Percentiles rank a stretch among this genome's conserved stretches.
phyloP scores from a whole-genome alignment of 2,329 filamentous ascomycete species.

The Ceratocystis albifundus region DNA sequence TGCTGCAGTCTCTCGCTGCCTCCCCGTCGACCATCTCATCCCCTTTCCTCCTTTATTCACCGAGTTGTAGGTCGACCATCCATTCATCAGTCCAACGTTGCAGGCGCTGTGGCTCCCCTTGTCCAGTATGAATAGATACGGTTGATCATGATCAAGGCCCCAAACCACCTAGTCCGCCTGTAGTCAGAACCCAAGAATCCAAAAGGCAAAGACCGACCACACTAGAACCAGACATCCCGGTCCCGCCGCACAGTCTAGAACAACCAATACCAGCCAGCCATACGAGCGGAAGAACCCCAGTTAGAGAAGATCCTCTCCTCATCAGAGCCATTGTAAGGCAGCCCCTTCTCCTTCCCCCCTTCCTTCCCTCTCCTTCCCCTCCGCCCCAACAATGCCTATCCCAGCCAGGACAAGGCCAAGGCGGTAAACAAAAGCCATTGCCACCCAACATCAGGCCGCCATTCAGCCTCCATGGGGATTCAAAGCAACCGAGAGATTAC shows the following conservation, averaged over 20 bases:
- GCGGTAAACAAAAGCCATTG: too few species aligned
- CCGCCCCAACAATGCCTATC: too few species aligned
- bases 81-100: too few species aligned
- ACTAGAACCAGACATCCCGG: not conserved
- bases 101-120: not conserved
- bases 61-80: not conserved
- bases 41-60: not conserved
- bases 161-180: not conserved
- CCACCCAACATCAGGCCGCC: too few species aligned
- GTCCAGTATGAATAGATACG: not conserved
- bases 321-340: too few species aligned
- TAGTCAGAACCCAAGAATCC: too few species aligned
- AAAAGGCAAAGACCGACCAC: not conserved
- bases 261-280: not conserved
- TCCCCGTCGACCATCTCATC: not conserved
- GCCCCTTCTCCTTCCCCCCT: too few species aligned
- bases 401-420: too few species aligned
- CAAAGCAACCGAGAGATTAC: too few species aligned
- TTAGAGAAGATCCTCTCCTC: too few species aligned
- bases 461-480: too few species aligned
- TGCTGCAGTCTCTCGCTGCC: not conserved
- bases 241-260: not conserved
- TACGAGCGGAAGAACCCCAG: constrained; percentile 1
- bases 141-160: not conserved
- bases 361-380: too few species aligned